Evolutionary conservation across 1,139 yeast genomes (phyloP).

Genomic region (Meyerozyma smithsonii): DNA sequence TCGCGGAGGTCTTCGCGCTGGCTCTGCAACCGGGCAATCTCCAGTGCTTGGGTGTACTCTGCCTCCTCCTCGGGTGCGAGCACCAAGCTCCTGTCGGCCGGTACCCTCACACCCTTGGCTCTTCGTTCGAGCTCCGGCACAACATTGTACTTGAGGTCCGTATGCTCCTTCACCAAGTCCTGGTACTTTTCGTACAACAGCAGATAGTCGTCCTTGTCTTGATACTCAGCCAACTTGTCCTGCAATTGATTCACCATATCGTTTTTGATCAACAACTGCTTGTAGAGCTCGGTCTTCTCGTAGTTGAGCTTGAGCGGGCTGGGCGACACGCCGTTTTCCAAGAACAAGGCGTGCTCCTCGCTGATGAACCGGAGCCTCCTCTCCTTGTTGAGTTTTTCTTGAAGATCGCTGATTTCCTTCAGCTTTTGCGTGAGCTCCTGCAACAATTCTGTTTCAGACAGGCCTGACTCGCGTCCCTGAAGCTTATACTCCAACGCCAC

Average conservation of each 20-base stretch:
- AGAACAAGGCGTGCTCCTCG: slow-evolving; percentile 60
- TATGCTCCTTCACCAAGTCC: slow-evolving; percentile 36
- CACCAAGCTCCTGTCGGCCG: slow-evolving; percentile 1
- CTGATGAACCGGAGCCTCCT: slow-evolving; percentile 61
- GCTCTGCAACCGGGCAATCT: slow-evolving; percentile 33
- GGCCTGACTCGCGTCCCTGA: slow-evolving; percentile 11
- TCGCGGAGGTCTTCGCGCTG: slow-evolving; percentile 61
- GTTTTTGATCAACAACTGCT: slow-evolving; percentile 43
- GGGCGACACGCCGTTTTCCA: slow-evolving; percentile 52
- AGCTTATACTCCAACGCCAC: slow-evolving; percentile 49
- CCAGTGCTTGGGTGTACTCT: slow-evolving; percentile 21
- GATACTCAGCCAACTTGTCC: slow-evolving; percentile 34
- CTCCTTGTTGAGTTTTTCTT: slow-evolving; percentile 58
- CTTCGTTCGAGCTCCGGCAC: slow-evolving; percentile 41
- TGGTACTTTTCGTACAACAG: slow-evolving; percentile 33
- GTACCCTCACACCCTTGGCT: slow-evolving; percentile 3
- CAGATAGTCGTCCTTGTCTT: slow-evolving; percentile 14
- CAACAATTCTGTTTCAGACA: slow-evolving; percentile 10
- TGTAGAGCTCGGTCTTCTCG: slow-evolving; percentile 50
- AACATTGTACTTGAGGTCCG: slow-evolving; percentile 35
- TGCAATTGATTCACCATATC: slow-evolving; percentile 42
- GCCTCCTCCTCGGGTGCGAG: slow-evolving; percentile 3
- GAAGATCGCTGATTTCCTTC: slow-evolving; percentile 34
- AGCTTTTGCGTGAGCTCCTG: slow-evolving; percentile 40
- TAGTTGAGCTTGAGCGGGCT: slow-evolving; percentile 53